Conservation (phyloP, 306 rosid species). For the Lathyrus oleraceus region DNA sequence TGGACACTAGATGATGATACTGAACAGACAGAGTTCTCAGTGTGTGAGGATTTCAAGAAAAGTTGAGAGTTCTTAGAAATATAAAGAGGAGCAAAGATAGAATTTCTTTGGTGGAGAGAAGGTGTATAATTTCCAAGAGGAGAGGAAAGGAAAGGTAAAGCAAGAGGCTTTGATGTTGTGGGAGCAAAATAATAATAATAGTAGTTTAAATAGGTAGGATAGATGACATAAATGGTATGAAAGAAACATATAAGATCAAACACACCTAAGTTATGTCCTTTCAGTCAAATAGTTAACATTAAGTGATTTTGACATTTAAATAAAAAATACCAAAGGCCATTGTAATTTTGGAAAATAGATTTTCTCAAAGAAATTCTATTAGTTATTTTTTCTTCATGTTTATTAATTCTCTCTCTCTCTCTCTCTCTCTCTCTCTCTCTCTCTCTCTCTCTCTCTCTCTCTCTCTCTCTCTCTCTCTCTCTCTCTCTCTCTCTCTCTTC, state of each 20-base stretch:
- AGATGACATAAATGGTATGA: constrained; percentile 46
- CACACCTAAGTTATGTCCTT: constrained; percentile 59
- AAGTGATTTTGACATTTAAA: constrained; percentile 60
- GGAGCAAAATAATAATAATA: constrained; percentile 48
- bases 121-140: constrained; percentile 47
- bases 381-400: not conserved
- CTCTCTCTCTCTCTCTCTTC: no score
- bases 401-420: no score
- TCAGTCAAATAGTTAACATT: constrained; percentile 74
- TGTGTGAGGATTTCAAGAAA: constrained; percentile 40
- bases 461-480: no score
- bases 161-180: constrained; percentile 44
- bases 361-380: not conserved
- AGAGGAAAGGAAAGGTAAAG: constrained; percentile 56
- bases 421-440: no score
- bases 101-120: constrained; percentile 57
- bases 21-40: constrained; percentile 38
- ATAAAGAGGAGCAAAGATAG: constrained; percentile 26
- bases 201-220: constrained; percentile 50
- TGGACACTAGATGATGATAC: constrained; percentile 34
- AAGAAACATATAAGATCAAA: constrained; percentile 63
- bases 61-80: constrained; percentile 35
- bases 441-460: no score
- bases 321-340: constrained; percentile 41
- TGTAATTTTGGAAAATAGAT: not conserved